phyloP scores from a whole-genome alignment of 2,329 filamentous ascomycete species.

The Alternaria incomplexa region DNA sequence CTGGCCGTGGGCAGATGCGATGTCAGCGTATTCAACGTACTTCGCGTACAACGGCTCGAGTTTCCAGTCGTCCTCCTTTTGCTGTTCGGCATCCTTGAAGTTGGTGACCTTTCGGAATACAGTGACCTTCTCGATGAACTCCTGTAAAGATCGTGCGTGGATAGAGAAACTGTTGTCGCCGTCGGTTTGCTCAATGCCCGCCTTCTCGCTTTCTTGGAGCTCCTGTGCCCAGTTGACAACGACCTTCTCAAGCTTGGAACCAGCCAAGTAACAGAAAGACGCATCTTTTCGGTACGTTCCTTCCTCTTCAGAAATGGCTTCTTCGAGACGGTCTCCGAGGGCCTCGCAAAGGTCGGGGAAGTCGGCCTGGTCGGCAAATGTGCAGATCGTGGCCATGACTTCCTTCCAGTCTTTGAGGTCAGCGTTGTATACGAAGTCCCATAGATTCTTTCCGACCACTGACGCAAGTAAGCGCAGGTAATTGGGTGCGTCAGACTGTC shows the following conservation, averaged over 20 bases:
- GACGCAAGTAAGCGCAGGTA: constrained; percentile 90
- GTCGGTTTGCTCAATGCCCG: constrained; percentile 70
- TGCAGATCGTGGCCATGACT: constrained; percentile 93
- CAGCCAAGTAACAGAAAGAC: constrained; percentile 94
- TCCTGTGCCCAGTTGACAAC: constrained; percentile 93
- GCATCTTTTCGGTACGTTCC: constrained; percentile 76
- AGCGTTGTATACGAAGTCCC: constrained; percentile 97
- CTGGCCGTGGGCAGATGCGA: constrained; percentile 88
- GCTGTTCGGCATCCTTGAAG: constrained; percentile 80
- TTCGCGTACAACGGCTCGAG: constrained; percentile 87
- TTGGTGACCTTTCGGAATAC: constrained; percentile 94
- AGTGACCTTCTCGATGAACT: constrained; percentile 97
- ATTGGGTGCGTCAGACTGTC: constrained; percentile 81
- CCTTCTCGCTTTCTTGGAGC: constrained; percentile 81
- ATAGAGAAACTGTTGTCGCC: constrained; percentile 88
- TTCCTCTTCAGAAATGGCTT: constrained; percentile 63
- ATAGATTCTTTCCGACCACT: constrained; percentile 94
- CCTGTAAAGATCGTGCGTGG: constrained; percentile 85
- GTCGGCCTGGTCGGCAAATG: constrained; percentile 87
- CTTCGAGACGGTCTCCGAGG: constrained; percentile 87
- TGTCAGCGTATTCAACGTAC: constrained; percentile 96
- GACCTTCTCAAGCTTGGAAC: constrained; percentile 97
- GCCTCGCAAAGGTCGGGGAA: constrained; percentile 96
- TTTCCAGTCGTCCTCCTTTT: constrained; percentile 82
- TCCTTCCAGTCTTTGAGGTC: constrained; percentile 95